Conservation (phyloP, 2,329 filamentous ascomycete species). For the Pseudovirgaria hyperparasitica region DNA sequence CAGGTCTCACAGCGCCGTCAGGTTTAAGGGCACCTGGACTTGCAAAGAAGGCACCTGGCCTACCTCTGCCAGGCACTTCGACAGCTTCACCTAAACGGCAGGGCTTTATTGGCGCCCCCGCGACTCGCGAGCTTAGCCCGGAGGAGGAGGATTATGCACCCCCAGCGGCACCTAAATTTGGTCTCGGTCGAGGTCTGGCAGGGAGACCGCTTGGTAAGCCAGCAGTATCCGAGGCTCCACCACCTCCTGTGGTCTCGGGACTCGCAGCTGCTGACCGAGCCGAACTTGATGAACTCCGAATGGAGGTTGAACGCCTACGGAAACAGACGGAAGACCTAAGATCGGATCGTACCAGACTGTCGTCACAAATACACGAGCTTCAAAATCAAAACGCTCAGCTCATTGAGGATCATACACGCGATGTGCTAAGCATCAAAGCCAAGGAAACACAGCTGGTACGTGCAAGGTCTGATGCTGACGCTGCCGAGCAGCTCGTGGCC, state of each 20-base stretch:
- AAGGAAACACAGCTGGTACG: conserved; percentile 96
- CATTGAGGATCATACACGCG: conserved; percentile 92
- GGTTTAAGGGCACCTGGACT: conserved; percentile 25
- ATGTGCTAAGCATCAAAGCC: conserved; percentile 91
- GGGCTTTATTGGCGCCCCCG: conserved; percentile 35
- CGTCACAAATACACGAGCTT: conserved; percentile 81
- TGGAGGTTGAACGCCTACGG: conserved; percentile 66
- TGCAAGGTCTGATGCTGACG: conserved; percentile 78
- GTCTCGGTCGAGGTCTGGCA: conserved; percentile 63
- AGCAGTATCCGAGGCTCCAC: conserved; percentile 51
- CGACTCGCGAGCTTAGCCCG: conserved; percentile 43
- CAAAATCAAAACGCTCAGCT: conserved; percentile 94
- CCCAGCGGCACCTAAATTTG: conserved; percentile 46
- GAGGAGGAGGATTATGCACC: conserved; percentile 30
- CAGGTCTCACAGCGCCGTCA: conserved; percentile 21
- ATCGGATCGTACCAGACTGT: conserved; percentile 67
- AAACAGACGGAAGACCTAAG: conserved; percentile 69
- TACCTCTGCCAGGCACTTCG: conserved; percentile 20
- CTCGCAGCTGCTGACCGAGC: conserved; percentile 71
- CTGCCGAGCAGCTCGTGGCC: conserved; percentile 75
- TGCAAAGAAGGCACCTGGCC: conserved; percentile 26
- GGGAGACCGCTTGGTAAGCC: conserved; percentile 79
- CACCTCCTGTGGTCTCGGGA: conserved; percentile 43
- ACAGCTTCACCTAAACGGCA: conserved; percentile 24
- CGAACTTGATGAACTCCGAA: conserved; percentile 81